Evolutionary conservation across 1,284 basidiomycete species (phyloP), one percentile per base, ranked within the genome.

Genomic region (Leccinum variabile): DNA sequence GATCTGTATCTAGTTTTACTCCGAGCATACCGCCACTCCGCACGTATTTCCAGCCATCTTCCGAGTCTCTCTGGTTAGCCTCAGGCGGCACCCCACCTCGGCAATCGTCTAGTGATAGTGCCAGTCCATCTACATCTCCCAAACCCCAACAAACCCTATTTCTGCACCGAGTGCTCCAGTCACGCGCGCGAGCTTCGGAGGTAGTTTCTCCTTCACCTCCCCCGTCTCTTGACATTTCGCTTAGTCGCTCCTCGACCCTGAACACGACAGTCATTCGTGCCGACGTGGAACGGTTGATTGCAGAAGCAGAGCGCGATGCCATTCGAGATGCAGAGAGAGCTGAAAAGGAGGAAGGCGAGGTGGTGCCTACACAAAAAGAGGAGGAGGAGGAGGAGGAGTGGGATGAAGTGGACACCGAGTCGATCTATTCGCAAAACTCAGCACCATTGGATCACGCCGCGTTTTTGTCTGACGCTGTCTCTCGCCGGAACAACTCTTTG

Each of bases 401-500:
- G 54, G 60, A 32, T 1, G 58, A 62, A 5, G 35, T 14, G n/a
- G 54, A 59, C 16, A 22, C 60, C 1, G 66, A 49, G 13, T 72
- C 71, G 0, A 16, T 57, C 6, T 72, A 72, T 49, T 72, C 71
- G 2, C 72, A 72, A 54, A 35, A 18, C 8, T 72, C 71, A 52
- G 74, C 72, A 5, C n/a, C 64, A 1, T 1, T 59, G 5, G 67
- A 72, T n/a, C 68, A 70, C n/a, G 5, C 59, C 7, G 35, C n/a
- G 1, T 58, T 54, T 5, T 39, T 63, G 1, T 46, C 55, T 16
- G 63, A 61, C 5, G 25, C 59, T 22, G 2, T 46, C 18, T 57
- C 64, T 46, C 56, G 54, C 22, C 53, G 30, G 28, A 56, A 59
- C 18, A 57, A 50, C 41, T 7, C 56, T 10, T 16, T 22, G 28